A percentile compares a stretch with the other conserved stretches of the same genome.
Conservation (phyloP, 2,329 filamentous ascomycete species). For the Trichoderma aggressivum region DNA sequence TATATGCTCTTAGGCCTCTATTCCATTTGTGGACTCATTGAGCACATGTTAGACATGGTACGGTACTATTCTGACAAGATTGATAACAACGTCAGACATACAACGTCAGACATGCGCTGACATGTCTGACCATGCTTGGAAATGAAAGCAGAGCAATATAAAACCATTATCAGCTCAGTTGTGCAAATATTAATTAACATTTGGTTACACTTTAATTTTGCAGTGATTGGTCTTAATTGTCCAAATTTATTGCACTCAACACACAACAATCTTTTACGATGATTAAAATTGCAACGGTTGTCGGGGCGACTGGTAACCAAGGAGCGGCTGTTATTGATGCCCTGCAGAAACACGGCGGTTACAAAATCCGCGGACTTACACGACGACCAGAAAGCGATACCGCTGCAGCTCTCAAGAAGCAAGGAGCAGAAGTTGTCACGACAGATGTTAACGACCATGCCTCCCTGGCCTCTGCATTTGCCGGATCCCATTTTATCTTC, state of each 20-base stretch:
- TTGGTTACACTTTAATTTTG: neutral
- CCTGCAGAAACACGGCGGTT: neutral
- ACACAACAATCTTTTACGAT: neutral
- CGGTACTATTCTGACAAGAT: too few species aligned
- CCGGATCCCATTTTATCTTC: neutral
- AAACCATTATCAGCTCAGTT: neutral
- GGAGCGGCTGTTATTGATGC: neutral
- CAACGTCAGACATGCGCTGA: too few species aligned
- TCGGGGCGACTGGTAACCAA: neutral
- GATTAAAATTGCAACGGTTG: neutral
- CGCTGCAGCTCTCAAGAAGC: neutral
- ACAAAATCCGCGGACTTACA: neutral
- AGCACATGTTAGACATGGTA: too few species aligned
- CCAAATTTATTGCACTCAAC: neutral
- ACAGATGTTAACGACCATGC: neutral
- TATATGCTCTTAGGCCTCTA: too few species aligned
- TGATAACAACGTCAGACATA: too few species aligned
- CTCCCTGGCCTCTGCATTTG: neutral
- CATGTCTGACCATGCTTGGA: neutral
- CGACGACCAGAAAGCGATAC: neutral
- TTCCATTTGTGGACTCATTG: too few species aligned
- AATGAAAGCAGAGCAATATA: neutral
- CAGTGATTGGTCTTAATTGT: neutral
- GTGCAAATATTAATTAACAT: neutral
- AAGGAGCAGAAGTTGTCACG: neutral